Evolutionary conservation across 73 alveolate species (phyloP), one percentile per base, ranked within the genome.

Genomic region (Paramecium caudatum): DNA sequence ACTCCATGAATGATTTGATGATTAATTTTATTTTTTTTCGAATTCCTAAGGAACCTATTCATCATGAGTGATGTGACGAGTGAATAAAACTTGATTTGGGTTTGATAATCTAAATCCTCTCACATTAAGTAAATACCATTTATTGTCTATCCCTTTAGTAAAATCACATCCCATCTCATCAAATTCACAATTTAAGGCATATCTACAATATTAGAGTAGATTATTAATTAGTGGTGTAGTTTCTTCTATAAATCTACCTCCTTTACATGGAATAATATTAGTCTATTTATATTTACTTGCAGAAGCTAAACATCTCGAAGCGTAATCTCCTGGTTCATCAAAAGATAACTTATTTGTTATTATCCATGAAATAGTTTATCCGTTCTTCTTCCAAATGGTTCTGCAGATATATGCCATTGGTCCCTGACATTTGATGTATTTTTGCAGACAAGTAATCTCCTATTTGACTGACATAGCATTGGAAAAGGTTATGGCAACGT

Each of bases 371-470:
- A 69, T 88, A 19, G 97, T 94, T 49, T 96, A 95, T 70, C 95
- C 96, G 82, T 93, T 92, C 90, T 95, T 94, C 82, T 96, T 91
- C 96, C 96, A 96, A 36, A 95, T 96, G 10, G 97, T 93, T 84
- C 99, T 92, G 61, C 98, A 96, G 8, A 97, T 87, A 81, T 95
- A 97, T 7, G 99, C 98, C 78, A 94, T 94, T 19, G 99, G 99
- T 9, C 99, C 99, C 63, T 97, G 93, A 82, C 98, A 91, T 90
- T 96, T 97, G 7, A 97, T 95, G 86, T 95, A 97, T 82, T 97
- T 94, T 90, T 97, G 96, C 10, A 97, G 87, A 8, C 95, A 98
- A 62, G 97, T 84, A 45, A 82, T 37, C 43, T 94, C 95, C 3
- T 91, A 63, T 30, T 84, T 91, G 10, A 88, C 85, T 6, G 90